Conservation (phyloP, 495 filamentous ascomycete species). For the Hypoxylon crocopeplum region DNA sequence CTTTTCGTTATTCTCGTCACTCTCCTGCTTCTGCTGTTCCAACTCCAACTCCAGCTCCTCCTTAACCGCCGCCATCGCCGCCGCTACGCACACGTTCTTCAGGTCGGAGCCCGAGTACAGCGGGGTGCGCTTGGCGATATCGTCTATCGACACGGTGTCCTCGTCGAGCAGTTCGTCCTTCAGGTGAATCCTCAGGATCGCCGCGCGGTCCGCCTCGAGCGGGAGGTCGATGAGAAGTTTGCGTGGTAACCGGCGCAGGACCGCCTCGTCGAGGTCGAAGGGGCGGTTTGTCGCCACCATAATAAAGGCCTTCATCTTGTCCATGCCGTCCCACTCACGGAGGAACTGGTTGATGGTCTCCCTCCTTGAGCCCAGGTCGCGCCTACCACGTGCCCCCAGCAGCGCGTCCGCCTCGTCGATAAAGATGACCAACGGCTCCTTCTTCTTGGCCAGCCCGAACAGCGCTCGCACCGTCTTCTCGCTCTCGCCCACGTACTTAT, state of each 20-base stretch:
- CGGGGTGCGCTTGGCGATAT: slow-evolving; percentile 77
- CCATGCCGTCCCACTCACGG: slow-evolving; percentile 97
- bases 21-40: slow-evolving; percentile 48
- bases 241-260: slow-evolving; percentile 82
- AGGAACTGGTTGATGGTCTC: slow-evolving; percentile 98
- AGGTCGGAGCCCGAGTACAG: slow-evolving; percentile 97
- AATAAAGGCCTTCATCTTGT: slow-evolving; percentile 85
- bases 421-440: slow-evolving; percentile 93
- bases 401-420: slow-evolving; percentile 97
- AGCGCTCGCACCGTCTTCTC: slow-evolving; percentile 97
- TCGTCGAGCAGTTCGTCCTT: slow-evolving; percentile 74
- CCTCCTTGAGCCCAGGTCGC: slow-evolving; percentile 54
- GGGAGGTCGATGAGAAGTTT: slow-evolving; percentile 89
- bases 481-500: slow-evolving; percentile 95
- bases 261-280: slow-evolving; percentile 94
- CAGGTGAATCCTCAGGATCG: slow-evolving; percentile 86
- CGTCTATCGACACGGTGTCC: slow-evolving; percentile 68
- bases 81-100: slow-evolving; percentile 91
- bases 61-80: slow-evolving; percentile 85
- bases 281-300: slow-evolving; percentile 99
- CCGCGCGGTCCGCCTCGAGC: slow-evolving; percentile 73
- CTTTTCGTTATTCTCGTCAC: slow-evolving; percentile 1
- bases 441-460: slow-evolving; percentile 88
- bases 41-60: slow-evolving; percentile 67
- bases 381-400: slow-evolving; percentile 76